Base-by-base conservation (phyloP, 495 filamentous ascomycete genomes). In the Margaritispora aquatica region DNA sequence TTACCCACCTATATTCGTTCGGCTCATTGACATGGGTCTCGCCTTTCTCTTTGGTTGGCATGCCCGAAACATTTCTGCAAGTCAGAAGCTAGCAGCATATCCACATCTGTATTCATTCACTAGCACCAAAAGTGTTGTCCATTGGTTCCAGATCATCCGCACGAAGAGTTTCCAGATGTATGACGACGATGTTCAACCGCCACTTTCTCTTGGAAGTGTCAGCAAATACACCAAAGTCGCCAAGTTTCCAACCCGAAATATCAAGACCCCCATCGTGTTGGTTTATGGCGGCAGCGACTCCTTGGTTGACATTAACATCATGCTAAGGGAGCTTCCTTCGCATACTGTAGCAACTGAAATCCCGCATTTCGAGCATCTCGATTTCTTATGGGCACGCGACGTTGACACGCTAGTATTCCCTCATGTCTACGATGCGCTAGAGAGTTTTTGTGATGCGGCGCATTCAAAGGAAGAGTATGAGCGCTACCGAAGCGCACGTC, bases 91-190 rank as follows among this genome's bases (percentile, higher is more conserved):
- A 5, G 94, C 94, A 24, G 92, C 91, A n/a, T 98, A 98, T 66
- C 84, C 93, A 24, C 95, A 98, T 71, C 75, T 98, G 1, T 98
- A 95, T 69, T 96, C 92, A 1, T 97, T 91, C 69, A 96, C 94
- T 0, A 93, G 88, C 68, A 96, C 91, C 58, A 98, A 98, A 68
- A 89, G 85, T 15, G 89, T 96, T 9, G 94, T 98, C 0, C 94
- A 98, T 66, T 98, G 94, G 94, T 98, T 98, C 72, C 94, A 98
- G 68, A 96, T 98, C 65, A 97, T 98, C 62, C 86, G 94, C 48
- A 96, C 92, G 66, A 87, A 88, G 62, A 88, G 81, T 27, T 98
- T 98, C 69, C 94, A 97, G 71, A 97, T 98, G 88, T 97, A 91
- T 70, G 94, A 98, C 66, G 94, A 98, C 66, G 93, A 97, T 66